Evolutionary conservation across 2,329 filamentous ascomycete genomes (phyloP), one percentile per base, ranked within the genome.

Genomic region (Colletotrichum tropicale): DNA sequence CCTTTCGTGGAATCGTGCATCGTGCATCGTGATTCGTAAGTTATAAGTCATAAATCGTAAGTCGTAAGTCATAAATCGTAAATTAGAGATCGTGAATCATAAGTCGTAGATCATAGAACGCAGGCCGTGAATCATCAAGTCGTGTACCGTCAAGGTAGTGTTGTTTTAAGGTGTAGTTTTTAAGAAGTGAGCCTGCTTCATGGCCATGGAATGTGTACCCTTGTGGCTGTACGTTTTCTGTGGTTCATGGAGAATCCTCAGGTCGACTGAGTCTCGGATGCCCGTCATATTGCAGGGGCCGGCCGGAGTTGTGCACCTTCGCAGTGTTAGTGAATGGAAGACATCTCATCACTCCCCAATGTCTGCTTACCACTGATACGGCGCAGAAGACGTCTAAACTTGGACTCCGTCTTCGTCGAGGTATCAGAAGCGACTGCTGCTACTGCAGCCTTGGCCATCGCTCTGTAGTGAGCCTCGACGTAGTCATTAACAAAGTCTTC

Each of bases 401-500:
- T 74, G 18, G 58, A 66, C 10, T 34, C 58, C 12, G 10, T 13
- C 21, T 65, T 65, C 12, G 8, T 16, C 8, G 38, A 64, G n/a
- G 71, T 3, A 5, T 15, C 38, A 48, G 21, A n/a, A 64, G 32
- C n/a, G 32, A 38, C 13, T 32, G 56, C 9, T 32, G n/a, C 30
- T 15, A 56, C 9, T 8, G 43, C 43, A 32, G n/a, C 36, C 18
- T 24, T 55, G 48, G 8, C 18, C 60, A 60, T 18, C 10, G 52
- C 58, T 52, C 16, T 26, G 26, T 58, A 64, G 73, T 67, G 62
- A n/a, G 66, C 21, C 36, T 75, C 60, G 43, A 76, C 75, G 30
- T 66, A 71, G 58, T 62, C 71, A 24, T 71, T 9, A 36, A 76
- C 38, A 34, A 69, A 68, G 48, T 70, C 62, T 18, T 76, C 75